Evolutionary conservation across 169 alveolate genomes (phyloP), one percentile per base, ranked within the genome.

Genomic region (Plasmodium gonderi): DNA sequence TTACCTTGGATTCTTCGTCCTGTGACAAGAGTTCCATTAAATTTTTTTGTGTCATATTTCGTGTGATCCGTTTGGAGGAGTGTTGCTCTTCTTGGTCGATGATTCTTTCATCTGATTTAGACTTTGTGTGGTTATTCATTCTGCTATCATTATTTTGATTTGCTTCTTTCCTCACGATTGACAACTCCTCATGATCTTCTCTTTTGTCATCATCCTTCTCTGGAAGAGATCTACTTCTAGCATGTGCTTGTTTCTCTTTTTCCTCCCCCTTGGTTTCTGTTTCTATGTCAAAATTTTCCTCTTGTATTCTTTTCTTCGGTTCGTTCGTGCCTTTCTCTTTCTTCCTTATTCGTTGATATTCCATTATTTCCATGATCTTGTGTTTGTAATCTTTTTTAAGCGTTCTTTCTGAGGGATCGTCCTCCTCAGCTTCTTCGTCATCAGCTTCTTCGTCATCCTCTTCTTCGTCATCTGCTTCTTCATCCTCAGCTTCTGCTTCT

Each of bases 1-100:
- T 67, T 7, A 40, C 65, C 11, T 80, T 80, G 5, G 91, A 80
- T 12, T 80, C 91, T n/a, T 80, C 91, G 33, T 80, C 91, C 74
- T 80, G 91, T 17, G 91, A 80, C 17, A 80, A 51, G 20, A 80
- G 67, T 20, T 80, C 91, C 23, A 80, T 60, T 17, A 80, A 64
- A 42, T 67, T 80, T 44, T 40, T 80, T 23, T 80, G 91, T 0
- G 65, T 64, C 91, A 80, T 80, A 42, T 80, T 80, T 80, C 91
- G 69, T 12, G 91, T 80, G 33, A 80, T 40, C 17, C 91, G 33
- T 26, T 9, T 67, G 42, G 69, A 64, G 17, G 38, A 29, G 36
- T 29, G 1, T 12, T 60, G 40, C 38, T 60, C 54, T 33, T 40
- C 78, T 33, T 80, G 60, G 17, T 69, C 29, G 7, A 9, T 33